Base-by-base conservation (phyloP, 2,329 filamentous ascomycete genomes). In the Colletotrichum somersetense region DNA sequence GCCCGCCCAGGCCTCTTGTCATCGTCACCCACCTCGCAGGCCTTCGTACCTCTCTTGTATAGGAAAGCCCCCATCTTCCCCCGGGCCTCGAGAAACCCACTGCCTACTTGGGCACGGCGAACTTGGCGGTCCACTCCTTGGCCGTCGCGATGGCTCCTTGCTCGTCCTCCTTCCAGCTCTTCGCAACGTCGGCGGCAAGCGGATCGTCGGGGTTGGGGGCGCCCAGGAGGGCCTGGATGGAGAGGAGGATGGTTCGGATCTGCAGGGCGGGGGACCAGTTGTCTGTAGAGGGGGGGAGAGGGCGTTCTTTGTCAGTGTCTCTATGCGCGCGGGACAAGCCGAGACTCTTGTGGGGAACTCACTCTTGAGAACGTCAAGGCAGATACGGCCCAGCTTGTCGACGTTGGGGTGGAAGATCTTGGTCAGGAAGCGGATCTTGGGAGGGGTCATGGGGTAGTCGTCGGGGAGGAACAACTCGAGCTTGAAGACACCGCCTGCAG, bases 321-420 rank as follows among this genome's bases (percentile, higher is more conserved):
- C 40, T 12, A 11, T 63, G 40, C 30, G 52, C 35, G n/a, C 5
- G 18, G 4, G 14, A 46, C 5, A 35, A 40, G 10, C 20, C 10
- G 6, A 18, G 62, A 48, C 48, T 30, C 10, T 59, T 33, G 55
- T 58, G 68, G 67, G 74, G 14, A 11, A 77, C 89, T 77, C 86
- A 97, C 96, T 97, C 87, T 99, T 99, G 70, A 99, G 85, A 44
- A 99, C 96, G 81, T 99, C 96, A 62, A 99, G 86, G 81, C 97
- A 99, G 83, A 99, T 99, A 73, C 96, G 93, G 73, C 96, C 96
- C 2, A 99, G 90, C 84, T 97, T 97, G 82, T 99, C 96, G 77
- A 99, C 98, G 82, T 99, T 99, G 64, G 96, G 96, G 82, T 99
- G 97, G 84, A 98, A 99, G 82, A 99, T 98, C 85, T 97, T 98